Evolutionary conservation across 2,329 filamentous ascomycete genomes (phyloP).

Genomic region (Penicillium freii): DNA sequence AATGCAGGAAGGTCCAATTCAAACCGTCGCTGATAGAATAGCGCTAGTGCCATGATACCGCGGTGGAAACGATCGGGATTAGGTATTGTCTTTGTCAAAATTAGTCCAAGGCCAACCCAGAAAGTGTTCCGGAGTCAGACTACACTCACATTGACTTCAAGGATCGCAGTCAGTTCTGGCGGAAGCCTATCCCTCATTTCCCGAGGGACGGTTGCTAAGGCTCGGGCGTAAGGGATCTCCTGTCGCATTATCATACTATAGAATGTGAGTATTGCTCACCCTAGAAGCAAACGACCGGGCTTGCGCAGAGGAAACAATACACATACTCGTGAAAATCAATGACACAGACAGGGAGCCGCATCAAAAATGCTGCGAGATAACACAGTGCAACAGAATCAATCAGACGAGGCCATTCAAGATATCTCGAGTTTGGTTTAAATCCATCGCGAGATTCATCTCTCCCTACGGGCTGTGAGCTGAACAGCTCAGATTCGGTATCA

Average conservation of each 20-base stretch:
- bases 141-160: conserved; percentile 41
- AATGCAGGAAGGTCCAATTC: conserved; percentile 69
- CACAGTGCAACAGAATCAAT: conserved; percentile 74
- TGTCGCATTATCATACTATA: conserved; percentile 58
- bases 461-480: conserved; percentile 58
- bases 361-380: conserved; percentile 73
- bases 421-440: conserved; percentile 35
- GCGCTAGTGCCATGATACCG: conserved; percentile 59
- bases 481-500: conserved; percentile 49
- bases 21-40: conserved; percentile 66
- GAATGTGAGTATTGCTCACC: neutral
- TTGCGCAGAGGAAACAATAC: neutral
- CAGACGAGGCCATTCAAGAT: conserved; percentile 58
- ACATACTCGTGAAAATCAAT: conserved; percentile 62
- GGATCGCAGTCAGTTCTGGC: conserved; percentile 38
- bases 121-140: neutral
- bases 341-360: conserved; percentile 73
- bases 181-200: conserved; percentile 48
- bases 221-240: conserved; percentile 69
- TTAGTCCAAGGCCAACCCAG: neutral
- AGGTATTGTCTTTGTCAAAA: conserved; percentile 37
- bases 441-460: conserved; percentile 45
- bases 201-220: conserved; percentile 47
- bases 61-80: conserved; percentile 61
- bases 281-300: neutral